A percentile compares a stretch with the other conserved stretches of the same genome.
Evolutionary conservation across 176 grass and related monocot species (phyloP).

Genomic region (Dendrocalamus sinicus): DNA sequence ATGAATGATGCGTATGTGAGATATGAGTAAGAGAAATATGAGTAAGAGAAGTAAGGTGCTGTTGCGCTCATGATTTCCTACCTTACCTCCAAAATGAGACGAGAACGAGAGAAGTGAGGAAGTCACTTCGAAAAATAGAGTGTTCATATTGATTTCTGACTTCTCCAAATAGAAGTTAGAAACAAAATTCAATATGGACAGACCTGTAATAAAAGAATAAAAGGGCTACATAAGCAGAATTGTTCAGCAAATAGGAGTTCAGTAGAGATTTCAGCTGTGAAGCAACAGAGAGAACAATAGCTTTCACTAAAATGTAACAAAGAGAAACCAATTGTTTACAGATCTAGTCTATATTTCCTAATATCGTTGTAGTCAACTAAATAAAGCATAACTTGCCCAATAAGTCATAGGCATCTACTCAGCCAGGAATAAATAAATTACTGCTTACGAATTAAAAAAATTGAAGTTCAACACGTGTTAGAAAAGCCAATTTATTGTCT

Average conservation of each 20-base stretch:
- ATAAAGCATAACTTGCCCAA: background rate
- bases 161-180: no score
- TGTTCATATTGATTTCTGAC: no score
- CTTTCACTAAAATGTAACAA: background rate
- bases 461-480: no score
- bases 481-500: background rate
- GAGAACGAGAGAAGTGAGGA: no score
- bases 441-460: no score
- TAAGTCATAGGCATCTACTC: constrained; percentile 8
- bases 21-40: no score
- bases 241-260: background rate
- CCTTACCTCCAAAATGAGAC: no score
- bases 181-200: no score
- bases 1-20: no score
- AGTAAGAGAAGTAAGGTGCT: no score
- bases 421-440: background rate
- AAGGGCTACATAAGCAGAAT: background rate
- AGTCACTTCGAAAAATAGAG: accelerated
- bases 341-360: background rate
- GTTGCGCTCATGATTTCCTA: accelerated
- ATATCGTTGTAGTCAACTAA: background rate
- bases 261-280: background rate
- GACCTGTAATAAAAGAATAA: background rate
- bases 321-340: background rate
- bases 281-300: background rate